Evolutionary conservation across 129 eudicot genomes (phyloP).

Genomic region (Oenanthe sinensis): DNA sequence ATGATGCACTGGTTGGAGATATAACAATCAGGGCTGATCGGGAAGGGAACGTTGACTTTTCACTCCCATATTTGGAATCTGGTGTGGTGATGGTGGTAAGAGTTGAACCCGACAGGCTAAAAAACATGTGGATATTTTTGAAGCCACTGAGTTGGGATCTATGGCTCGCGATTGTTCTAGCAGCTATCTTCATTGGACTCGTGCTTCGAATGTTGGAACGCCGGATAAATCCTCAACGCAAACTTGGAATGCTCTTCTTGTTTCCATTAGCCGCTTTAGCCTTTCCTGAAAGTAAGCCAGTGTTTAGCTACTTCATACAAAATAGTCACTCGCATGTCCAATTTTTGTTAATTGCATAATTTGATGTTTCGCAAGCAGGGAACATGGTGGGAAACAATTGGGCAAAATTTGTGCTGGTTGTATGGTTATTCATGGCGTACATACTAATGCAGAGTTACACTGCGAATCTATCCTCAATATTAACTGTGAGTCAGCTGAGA

Average conservation of each 20-base stretch:
- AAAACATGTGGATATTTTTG: conserved; percentile 30
- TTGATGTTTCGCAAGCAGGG: conserved; percentile 16
- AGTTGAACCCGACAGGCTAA: conserved; percentile 4
- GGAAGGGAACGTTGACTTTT: conserved; percentile 18
- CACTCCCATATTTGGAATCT: conserved; percentile 37
- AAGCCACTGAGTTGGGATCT: conserved; percentile 38
- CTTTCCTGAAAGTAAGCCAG: conserved; percentile 27
- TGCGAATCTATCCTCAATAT: conserved; percentile 31
- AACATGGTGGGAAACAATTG: conserved; percentile 25
- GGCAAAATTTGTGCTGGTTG: conserved; percentile 29
- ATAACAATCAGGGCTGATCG: conserved; percentile 28
- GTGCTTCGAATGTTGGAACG: conserved; percentile 25
- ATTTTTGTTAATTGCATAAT: not conserved
- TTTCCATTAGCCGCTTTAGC: conserved; percentile 25
- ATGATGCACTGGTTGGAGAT: conserved; percentile 39
- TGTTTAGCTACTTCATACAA: not conserved
- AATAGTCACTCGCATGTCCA: not conserved
- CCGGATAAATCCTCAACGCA: not conserved
- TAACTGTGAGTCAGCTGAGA: conserved; percentile 24
- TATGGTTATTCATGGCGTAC: conserved; percentile 32
- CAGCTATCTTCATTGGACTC: conserved; percentile 24
- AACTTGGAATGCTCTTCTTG: conserved; percentile 6
- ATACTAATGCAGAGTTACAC: conserved; percentile 39
- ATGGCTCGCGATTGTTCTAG: conserved; percentile 20
- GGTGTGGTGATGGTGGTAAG: conserved; percentile 35